These are phyloP conservation scores for Yamadazyma sp. DNA, from an alignment of 805 yeast species.

Conservation along the genomic window DNA sequence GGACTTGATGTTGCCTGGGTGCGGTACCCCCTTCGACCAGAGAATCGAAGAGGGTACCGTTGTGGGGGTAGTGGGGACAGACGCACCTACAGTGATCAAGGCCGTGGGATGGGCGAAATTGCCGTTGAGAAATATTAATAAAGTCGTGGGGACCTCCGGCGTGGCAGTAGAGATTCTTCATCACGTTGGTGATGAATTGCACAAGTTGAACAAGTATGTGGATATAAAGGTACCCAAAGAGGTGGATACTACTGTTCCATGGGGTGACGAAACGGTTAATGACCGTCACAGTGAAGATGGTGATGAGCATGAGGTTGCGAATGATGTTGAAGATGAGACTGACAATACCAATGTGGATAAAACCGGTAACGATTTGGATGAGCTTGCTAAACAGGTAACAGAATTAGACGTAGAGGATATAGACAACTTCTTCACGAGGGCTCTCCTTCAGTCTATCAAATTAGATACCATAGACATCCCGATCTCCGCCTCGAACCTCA, in stretches of 20 bases:
- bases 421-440: conserved; percentile 70
- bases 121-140: conserved; percentile 44
- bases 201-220: conserved; percentile 47
- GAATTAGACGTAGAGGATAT: conserved; percentile 58
- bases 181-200: conserved; percentile 63
- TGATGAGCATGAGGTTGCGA: not conserved
- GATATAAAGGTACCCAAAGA: conserved; percentile 32
- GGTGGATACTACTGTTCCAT: conserved; percentile 40
- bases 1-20: conserved; percentile 74
- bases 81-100: conserved; percentile 58
- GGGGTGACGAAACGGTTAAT: conserved; percentile 14
- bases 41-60: conserved; percentile 50
- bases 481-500: conserved; percentile 68
- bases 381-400: conserved; percentile 13
- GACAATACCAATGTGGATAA: conserved; percentile 5
- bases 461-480: conserved; percentile 61
- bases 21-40: conserved; percentile 57
- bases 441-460: conserved; percentile 69
- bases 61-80: conserved; percentile 69
- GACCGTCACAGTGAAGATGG: not conserved
- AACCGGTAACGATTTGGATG: conserved; percentile 13
- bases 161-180: conserved; percentile 78
- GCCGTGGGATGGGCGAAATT: conserved; percentile 69
- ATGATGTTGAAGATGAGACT: not conserved
- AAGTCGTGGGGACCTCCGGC: conserved; percentile 67